Evolutionary conservation across 1,139 yeast genomes (phyloP).

Genomic region (Hansenula anomala): DNA sequence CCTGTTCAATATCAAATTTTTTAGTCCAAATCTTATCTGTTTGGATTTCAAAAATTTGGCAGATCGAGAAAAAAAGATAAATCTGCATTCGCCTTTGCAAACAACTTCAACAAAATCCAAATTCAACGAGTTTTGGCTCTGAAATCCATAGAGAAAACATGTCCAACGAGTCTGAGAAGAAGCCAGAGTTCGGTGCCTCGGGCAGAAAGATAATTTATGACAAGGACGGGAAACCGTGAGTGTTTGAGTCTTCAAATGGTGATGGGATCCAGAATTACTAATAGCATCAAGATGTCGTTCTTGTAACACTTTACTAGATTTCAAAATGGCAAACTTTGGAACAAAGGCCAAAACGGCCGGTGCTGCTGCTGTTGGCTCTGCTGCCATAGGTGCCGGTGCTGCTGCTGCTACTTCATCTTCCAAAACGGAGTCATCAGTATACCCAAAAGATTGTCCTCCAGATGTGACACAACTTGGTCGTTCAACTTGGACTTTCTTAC

Average conservation of each 20-base stretch:
- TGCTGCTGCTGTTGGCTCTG: conserved; percentile 8
- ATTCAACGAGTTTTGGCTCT: no score
- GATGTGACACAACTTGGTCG: conserved; percentile 80
- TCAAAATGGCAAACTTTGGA: conserved; percentile 52
- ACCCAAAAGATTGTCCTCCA: conserved; percentile 67
- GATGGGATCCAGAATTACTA: conserved; percentile 2
- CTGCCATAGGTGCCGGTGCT: conserved; percentile 16
- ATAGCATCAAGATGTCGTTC: conserved; percentile 61
- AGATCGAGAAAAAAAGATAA: no score
- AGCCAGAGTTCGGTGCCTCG: conserved; percentile 45
- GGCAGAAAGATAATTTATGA: conserved; percentile 77
- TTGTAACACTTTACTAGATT: conserved; percentile 75
- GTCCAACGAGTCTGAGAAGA: conserved; percentile 2
- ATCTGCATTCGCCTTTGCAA: no score
- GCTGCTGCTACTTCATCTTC: conserved; percentile 18
- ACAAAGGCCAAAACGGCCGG: conserved; percentile 10
- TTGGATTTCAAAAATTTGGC: no score
- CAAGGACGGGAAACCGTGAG: conserved; percentile 88
- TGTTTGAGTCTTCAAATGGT: conserved; percentile 14
- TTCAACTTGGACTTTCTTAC: conserved; percentile 90
- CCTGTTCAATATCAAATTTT: no score
- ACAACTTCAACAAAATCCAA: no score
- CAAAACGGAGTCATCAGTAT: conserved; percentile 13
- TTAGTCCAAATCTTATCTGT: no score
- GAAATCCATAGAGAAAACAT: no score